A percentile compares a stretch with the other conserved stretches of the same genome.
Evolutionary conservation across 768 basidiomycete genomes (phyloP).

Genomic region (Auricularia cornea): DNA sequence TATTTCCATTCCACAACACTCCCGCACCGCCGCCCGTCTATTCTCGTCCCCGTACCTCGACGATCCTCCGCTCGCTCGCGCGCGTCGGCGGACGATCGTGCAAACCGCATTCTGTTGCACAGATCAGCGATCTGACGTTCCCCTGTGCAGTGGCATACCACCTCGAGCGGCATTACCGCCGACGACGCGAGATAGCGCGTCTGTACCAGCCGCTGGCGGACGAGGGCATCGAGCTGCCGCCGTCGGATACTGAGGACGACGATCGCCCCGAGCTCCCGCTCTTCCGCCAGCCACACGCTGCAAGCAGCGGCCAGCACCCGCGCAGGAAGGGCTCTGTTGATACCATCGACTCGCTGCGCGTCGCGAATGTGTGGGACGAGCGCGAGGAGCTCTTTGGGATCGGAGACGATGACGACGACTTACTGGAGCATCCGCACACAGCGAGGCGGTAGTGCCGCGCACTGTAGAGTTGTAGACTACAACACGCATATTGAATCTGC

Average conservation of each 20-base stretch:
- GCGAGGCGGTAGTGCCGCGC: too few species aligned
- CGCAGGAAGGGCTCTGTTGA: constrained; percentile 19
- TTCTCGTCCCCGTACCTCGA: too few species aligned
- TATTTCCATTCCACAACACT: neutral
- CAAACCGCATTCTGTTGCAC: neutral
- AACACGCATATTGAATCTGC: too few species aligned
- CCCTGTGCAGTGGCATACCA: constrained; percentile 34
- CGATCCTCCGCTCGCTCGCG: too few species aligned
- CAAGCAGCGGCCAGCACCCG: constrained; percentile 4
- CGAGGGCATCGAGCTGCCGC: constrained; percentile 12
- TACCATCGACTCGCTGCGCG: constrained; percentile 22
- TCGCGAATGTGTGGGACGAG: constrained; percentile 69
- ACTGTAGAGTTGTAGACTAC: too few species aligned
- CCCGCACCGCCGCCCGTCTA: too few species aligned
- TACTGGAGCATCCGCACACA: constrained; percentile 18
- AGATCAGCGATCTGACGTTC: neutral
- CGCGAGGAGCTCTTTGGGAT: constrained; percentile 67
- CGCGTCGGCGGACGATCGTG: too few species aligned
- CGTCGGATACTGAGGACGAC: constrained; percentile 34
- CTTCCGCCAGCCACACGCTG: neutral
- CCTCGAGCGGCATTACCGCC: constrained; percentile 67
- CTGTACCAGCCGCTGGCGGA: constrained; percentile 70
- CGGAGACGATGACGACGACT: constrained; percentile 52
- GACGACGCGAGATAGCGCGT: constrained; percentile 74
- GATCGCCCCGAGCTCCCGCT: constrained; percentile 53